Conservation (phyloP, 1,284 basidiomycete species). For the Cutaneotrichosporon dermatis region DNA sequence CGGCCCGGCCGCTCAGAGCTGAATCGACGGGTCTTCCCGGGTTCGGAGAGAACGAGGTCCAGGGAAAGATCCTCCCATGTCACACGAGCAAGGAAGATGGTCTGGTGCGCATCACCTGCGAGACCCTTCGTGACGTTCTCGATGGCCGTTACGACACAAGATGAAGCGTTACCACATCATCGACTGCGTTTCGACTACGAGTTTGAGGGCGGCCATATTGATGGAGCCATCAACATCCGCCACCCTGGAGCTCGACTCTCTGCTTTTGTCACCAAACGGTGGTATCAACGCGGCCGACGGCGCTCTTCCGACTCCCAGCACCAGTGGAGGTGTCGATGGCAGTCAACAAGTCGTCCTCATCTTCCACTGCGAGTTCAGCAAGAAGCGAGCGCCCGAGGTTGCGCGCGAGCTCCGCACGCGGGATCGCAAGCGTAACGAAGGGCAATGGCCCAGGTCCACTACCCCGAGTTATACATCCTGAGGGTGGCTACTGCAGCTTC, state of each 20-base stretch:
- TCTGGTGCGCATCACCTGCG: conserved; percentile 77
- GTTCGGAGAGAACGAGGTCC: conserved; percentile 86
- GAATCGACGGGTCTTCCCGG: conserved; percentile 58
- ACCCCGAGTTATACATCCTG: conserved; percentile 92
- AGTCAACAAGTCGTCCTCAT: conserved; percentile 76
- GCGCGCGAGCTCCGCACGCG: conserved; percentile 87
- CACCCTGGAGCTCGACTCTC: conserved; percentile 76
- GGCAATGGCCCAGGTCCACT: conserved; percentile 85
- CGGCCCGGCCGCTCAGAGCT: conserved; percentile 2
- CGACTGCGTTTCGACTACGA: conserved; percentile 99
- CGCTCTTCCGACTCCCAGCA: conserved; percentile 66
- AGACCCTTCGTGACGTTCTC: conserved; percentile 74
- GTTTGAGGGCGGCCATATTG: conserved; percentile 87
- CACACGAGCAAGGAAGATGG: conserved; percentile 91
- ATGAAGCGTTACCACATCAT: conserved; percentile 73
- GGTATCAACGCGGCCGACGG: conserved; percentile 48
- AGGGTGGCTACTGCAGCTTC: conserved; percentile 91
- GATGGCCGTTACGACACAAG: conserved; percentile 64
- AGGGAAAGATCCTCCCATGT: conserved; percentile 91
- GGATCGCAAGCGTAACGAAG: conserved; percentile 81
- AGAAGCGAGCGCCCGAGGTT: conserved; percentile 90
- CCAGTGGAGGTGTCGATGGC: conserved; percentile 64
- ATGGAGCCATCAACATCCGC: conserved; percentile 86
- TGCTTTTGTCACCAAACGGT: conserved; percentile 59
- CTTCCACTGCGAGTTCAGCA: conserved; percentile 98